These are phyloP conservation scores for Phoma sp. DNA, from an alignment of 2,329 filamentous ascomycete species.

Conservation along the genomic window DNA sequence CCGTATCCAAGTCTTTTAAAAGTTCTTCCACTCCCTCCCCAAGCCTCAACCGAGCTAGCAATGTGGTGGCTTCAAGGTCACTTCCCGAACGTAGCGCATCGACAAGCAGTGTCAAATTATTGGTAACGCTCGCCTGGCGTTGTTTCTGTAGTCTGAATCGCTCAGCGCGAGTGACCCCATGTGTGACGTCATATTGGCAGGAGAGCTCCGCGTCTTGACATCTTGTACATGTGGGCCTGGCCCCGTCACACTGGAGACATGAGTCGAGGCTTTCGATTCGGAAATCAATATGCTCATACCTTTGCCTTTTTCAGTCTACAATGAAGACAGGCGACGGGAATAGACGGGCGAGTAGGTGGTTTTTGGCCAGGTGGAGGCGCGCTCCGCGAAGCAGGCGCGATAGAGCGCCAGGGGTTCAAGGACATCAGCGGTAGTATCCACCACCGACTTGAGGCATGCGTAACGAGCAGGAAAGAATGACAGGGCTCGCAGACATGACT, in stretches of 20 bases:
- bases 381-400: neutral
- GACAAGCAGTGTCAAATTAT: neutral
- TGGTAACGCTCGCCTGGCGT: neutral
- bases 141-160: neutral
- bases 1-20: neutral
- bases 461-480: no score
- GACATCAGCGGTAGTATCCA: neutral
- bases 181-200: neutral
- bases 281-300: neutral
- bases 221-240: neutral
- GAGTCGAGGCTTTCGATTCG: neutral
- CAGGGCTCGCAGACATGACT: no score
- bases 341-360: neutral
- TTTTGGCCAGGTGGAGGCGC: neutral
- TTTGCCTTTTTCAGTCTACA: neutral
- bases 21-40: neutral
- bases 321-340: neutral
- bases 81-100: neutral
- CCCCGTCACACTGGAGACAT: neutral
- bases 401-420: neutral
- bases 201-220: neutral
- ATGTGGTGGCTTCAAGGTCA: neutral
- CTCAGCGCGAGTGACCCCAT: neutral
- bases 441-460: neutral
- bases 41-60: constrained; percentile 1